Evolutionary conservation across 345 rosid species (phyloP).

Genomic region (Populus tremula): DNA sequence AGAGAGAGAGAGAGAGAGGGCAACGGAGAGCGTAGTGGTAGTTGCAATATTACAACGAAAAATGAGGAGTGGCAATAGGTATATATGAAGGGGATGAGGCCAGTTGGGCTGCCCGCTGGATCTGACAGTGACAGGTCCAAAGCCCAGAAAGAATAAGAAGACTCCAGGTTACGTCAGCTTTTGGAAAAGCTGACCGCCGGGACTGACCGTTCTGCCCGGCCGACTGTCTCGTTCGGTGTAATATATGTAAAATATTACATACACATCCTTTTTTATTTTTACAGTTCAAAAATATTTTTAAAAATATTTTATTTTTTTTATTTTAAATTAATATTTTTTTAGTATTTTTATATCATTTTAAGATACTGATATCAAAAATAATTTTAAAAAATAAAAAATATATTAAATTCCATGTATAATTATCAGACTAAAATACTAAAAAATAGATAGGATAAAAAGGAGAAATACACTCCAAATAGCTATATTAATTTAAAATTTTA

Average conservation of each 20-base stretch:
- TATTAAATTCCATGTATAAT: rapidly evolving
- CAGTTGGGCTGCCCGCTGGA: slow-evolving; percentile 35
- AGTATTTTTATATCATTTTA: too few relatives aligned
- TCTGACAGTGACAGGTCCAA: slow-evolving; percentile 40
- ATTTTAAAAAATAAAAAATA: too few relatives aligned
- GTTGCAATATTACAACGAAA: not conserved
- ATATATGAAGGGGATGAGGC: slow-evolving; percentile 12
- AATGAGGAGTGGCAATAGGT: slow-evolving; percentile 4
- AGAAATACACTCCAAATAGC: too few relatives aligned
- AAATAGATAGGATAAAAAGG: rapidly evolving
- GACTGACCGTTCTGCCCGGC: slow-evolving; percentile 23
- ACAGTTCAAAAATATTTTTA: too few relatives aligned
- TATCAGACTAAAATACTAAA: too few relatives aligned
- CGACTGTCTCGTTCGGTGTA: slow-evolving; percentile 1
- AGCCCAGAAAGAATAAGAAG: slow-evolving; percentile 42
- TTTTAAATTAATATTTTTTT: too few relatives aligned
- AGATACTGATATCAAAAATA: too few relatives aligned
- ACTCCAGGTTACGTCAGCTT: slow-evolving; percentile 14
- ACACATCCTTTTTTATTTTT: too few relatives aligned
- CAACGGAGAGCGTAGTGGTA: not conserved
- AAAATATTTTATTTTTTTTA: too few relatives aligned
- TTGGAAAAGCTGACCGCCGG: slow-evolving; percentile 4
- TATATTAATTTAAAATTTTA: too few relatives aligned
- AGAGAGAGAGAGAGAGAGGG: slow-evolving; percentile 2
- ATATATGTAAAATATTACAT: too few relatives aligned